These are phyloP conservation scores for Neurospora pannonica DNA, from an alignment of 495 filamentous ascomycete species.

Conservation along the genomic window DNA sequence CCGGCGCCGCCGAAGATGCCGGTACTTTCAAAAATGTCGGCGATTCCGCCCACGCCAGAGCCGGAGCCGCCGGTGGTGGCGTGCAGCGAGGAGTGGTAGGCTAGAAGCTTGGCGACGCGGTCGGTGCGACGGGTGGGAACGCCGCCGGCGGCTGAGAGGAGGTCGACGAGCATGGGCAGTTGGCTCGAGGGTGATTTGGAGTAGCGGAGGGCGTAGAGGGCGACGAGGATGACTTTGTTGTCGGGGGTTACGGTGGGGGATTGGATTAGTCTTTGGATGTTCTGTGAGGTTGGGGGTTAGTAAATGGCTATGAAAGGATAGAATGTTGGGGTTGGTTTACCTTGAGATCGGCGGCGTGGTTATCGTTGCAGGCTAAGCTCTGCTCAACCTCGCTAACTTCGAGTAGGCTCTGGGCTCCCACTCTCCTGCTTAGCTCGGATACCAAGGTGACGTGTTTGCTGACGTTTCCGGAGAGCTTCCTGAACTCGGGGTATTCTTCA, in stretches of 20 bases:
- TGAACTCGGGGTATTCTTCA: conserved; percentile 96
- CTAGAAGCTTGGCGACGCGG: conserved; percentile 65
- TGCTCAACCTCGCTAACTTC: conserved; percentile 96
- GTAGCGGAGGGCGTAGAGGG: conserved; percentile 88
- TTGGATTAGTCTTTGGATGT: conserved; percentile 74
- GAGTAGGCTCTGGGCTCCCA: conserved; percentile 73
- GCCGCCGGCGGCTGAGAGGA: conserved; percentile 67
- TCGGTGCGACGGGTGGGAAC: conserved; percentile 64
- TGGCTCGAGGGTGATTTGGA: conserved; percentile 73
- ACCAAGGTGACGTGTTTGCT: conserved; percentile 97
- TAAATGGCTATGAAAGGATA: background rate
- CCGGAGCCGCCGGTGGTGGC: conserved; percentile 46
- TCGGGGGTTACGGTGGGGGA: conserved; percentile 60
- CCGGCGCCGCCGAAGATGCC: conserved; percentile 87
- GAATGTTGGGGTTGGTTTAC: conserved; percentile 31
- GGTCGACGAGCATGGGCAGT: conserved; percentile 71
- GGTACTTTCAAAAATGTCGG: conserved; percentile 83
- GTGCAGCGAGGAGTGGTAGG: conserved; percentile 78
- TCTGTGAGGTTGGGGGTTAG: conserved; percentile 36
- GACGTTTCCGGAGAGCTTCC: conserved; percentile 92
- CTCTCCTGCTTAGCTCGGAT: conserved; percentile 78
- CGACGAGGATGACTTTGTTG: conserved; percentile 79
- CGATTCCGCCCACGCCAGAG: conserved; percentile 44
- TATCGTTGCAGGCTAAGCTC: conserved; percentile 93
- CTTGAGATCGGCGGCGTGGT: conserved; percentile 77